These are phyloP conservation scores for Kwoniella newhampshirensis DNA, from an alignment of 768 basidiomycete genomes.

Conservation along the genomic window DNA sequence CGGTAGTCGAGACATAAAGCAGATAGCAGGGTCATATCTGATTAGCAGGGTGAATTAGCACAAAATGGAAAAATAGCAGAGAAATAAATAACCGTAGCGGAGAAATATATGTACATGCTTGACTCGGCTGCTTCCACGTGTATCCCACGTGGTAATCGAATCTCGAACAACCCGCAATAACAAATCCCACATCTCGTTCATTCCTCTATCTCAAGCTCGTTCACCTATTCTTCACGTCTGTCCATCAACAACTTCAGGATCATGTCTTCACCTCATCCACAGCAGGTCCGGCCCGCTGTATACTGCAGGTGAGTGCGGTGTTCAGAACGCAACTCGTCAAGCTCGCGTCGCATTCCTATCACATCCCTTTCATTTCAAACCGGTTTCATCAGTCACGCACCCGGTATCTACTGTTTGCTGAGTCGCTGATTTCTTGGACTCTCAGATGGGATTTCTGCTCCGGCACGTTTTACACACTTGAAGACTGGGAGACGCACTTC, in stretches of 20 bases:
- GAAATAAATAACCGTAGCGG: no score
- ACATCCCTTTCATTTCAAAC: no score
- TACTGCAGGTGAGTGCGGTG: conserved; percentile 2
- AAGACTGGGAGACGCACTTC: conserved; percentile 18
- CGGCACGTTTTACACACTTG: conserved; percentile 3
- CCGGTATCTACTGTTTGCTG: no score
- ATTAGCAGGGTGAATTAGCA: no score
- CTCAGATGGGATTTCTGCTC: conserved; percentile 24
- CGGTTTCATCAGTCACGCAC: no score
- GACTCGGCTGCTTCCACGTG: neutral
- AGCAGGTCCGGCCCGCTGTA: neutral
- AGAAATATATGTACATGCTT: no score
- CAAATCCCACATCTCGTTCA: neutral
- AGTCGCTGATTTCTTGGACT: no score
- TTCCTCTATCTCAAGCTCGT: neutral
- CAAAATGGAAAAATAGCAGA: no score
- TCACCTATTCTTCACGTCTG: neutral
- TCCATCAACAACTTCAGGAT: neutral
- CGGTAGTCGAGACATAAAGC: no score
- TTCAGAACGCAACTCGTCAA: no score
- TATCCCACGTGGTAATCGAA: neutral
- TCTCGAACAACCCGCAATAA: neutral
- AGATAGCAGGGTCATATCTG: no score
- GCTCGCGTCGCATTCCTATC: no score
- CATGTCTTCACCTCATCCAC: neutral